Conservation (phyloP, 2,329 filamentous ascomycete genomes). For the Dothiorella sarmentorum region DNA sequence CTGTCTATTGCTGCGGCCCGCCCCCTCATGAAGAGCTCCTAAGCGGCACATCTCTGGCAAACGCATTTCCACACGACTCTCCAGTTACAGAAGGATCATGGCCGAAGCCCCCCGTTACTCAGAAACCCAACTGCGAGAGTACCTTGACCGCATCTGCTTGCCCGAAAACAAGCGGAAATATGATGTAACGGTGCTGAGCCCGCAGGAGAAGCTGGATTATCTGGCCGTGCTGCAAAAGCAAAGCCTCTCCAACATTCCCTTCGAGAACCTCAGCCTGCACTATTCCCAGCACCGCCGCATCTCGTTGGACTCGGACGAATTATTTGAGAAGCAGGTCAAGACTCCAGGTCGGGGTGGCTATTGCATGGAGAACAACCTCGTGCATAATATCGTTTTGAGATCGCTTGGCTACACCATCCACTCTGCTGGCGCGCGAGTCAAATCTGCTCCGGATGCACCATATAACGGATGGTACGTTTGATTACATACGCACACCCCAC, state of each 20-base stretch:
- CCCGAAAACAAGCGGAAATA: conserved; percentile 27
- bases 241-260: conserved; percentile 51
- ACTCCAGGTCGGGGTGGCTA: conserved; percentile 53
- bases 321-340: conserved; percentile 54
- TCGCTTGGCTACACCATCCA: conserved; percentile 50
- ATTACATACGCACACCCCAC: conserved; percentile 12
- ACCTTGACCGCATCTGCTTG: conserved; percentile 35
- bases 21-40: conserved; percentile 1
- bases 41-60: conserved; percentile 7
- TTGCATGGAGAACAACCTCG: conserved; percentile 58
- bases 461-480: conserved; percentile 30
- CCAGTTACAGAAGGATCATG: background rate
- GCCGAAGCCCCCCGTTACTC: conserved; percentile 22
- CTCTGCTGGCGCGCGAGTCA: conserved; percentile 42
- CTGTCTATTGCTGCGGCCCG: background rate
- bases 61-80: background rate
- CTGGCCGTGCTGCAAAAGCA: conserved; percentile 32
- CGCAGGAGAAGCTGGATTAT: conserved; percentile 28
- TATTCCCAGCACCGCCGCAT: conserved; percentile 40
- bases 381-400: conserved; percentile 52
- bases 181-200: conserved; percentile 24
- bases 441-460: conserved; percentile 21
- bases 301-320: conserved; percentile 46
- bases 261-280: conserved; percentile 57
- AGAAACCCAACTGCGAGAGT: conserved; percentile 30